phyloP scores from a whole-genome alignment of 2,329 filamentous ascomycete genomes.

The Hortaea werneckii region DNA sequence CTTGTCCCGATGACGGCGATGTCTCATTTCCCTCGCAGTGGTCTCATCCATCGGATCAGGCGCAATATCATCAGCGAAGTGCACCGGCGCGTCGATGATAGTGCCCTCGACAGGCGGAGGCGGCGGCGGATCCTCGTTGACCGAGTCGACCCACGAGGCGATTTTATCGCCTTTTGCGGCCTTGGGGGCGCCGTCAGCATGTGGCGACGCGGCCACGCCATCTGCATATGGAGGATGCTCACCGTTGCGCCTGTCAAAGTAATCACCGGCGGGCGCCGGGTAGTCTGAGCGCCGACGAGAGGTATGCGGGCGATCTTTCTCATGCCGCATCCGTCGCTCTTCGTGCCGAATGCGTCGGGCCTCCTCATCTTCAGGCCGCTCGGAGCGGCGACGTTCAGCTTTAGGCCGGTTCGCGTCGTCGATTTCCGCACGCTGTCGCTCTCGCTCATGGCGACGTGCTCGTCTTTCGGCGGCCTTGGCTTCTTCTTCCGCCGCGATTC shows the following conservation, averaged over 20 bases:
- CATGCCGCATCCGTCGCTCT: constrained; percentile 31
- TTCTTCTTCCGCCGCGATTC: constrained; percentile 19
- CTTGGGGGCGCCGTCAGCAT: constrained; percentile 21
- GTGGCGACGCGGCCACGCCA: constrained; percentile 9
- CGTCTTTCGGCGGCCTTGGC: constrained; percentile 18
- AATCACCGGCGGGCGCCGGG: constrained; percentile 31
- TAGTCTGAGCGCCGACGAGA: constrained; percentile 23
- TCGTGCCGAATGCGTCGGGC: constrained; percentile 31
- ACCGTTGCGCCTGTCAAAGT: constrained; percentile 36
- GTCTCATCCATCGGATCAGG: constrained; percentile 16
- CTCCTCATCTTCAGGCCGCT: constrained; percentile 22
- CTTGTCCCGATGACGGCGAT: constrained; percentile 13
- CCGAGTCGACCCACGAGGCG: constrained; percentile 38
- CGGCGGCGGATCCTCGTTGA: constrained; percentile 37
- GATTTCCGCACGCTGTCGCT: constrained; percentile 12
- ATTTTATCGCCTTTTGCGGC: constrained; percentile 36
- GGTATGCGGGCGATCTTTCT: constrained; percentile 20
- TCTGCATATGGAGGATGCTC: constrained; percentile 14
- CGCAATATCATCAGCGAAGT: constrained; percentile 17
- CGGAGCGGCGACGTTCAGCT: constrained; percentile 19
- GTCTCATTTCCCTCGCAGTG: constrained; percentile 22
- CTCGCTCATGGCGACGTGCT: constrained; percentile 19
- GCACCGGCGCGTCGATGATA: constrained; percentile 33
- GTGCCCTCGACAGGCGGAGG: constrained; percentile 37
- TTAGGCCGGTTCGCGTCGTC: constrained; percentile 16